Evolutionary conservation across 495 filamentous ascomycete genomes (phyloP).

Genomic region (Trichoderma orchidacearum): DNA sequence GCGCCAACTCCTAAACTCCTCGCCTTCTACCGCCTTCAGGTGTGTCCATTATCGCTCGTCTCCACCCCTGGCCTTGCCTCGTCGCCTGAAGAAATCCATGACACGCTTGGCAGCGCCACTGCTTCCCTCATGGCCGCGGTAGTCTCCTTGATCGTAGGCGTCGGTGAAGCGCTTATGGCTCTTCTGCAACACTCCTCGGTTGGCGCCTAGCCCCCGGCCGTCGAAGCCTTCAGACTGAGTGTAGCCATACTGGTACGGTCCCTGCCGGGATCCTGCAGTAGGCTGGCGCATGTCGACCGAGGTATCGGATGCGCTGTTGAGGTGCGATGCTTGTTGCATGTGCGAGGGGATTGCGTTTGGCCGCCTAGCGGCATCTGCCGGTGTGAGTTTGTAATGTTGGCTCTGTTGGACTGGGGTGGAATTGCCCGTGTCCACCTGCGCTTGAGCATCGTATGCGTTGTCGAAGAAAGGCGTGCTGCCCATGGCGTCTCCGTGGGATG

Average conservation of each 20-base stretch:
- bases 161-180: constrained; percentile 72
- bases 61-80: constrained; percentile 60
- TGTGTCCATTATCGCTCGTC: constrained; percentile 19
- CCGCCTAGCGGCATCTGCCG: constrained; percentile 9
- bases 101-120: constrained; percentile 77
- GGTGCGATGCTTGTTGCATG: constrained; percentile 25
- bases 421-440: constrained; percentile 2
- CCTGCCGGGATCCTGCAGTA: constrained; percentile 13
- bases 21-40: neutral
- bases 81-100: constrained; percentile 93
- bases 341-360: constrained; percentile 23
- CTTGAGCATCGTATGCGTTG: constrained; percentile 26
- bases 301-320: constrained; percentile 32
- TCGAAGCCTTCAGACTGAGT: constrained; percentile 21
- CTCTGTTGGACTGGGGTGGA: constrained; percentile 4
- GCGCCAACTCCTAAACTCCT: neutral
- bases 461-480: constrained; percentile 13
- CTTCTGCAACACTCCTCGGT: constrained; percentile 58
- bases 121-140: constrained; percentile 58
- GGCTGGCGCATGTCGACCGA: constrained; percentile 21
- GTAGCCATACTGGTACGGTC: constrained; percentile 15
- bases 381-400: neutral
- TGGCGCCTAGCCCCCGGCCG: constrained; percentile 10
- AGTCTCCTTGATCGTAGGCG: constrained; percentile 69
- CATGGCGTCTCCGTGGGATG: constrained; percentile 6